A percentile compares a stretch with the other conserved stretches of the same genome.
These are phyloP conservation scores for Oryza australiensis DNA, from an alignment of 176 grass and related monocot species.

Conservation along the genomic window DNA sequence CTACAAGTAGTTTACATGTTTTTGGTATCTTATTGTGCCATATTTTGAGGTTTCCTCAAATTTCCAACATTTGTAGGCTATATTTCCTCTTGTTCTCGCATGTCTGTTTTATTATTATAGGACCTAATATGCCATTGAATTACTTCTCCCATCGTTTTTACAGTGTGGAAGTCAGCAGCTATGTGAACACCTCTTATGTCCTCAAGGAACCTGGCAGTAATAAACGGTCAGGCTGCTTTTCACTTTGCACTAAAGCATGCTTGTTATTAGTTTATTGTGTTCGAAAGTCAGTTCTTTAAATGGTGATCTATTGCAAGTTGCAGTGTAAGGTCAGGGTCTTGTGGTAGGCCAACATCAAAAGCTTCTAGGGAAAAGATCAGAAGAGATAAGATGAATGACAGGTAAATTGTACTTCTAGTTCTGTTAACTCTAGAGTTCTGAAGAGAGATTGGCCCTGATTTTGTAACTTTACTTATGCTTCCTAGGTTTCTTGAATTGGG, in stretches of 20 bases:
- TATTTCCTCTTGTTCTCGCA: neutral
- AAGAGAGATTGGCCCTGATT: neutral
- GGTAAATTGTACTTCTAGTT: constrained; percentile 36
- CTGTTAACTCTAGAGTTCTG: neutral
- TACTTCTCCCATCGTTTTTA: neutral
- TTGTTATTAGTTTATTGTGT: neutral
- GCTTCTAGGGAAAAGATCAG: constrained; percentile 70
- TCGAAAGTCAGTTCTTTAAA: constrained; percentile 17
- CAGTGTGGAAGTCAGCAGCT: constrained; percentile 59
- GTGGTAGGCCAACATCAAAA: constrained; percentile 56
- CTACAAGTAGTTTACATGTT: neutral
- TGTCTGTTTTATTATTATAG: neutral
- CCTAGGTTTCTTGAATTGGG: constrained; percentile 73
- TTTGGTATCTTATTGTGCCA: neutral
- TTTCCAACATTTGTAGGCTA: neutral
- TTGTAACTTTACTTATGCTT: constrained; percentile 14
- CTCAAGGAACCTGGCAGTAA: constrained; percentile 54
- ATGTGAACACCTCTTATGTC: constrained; percentile 37
- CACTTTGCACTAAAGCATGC: neutral
- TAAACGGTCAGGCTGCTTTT: constrained; percentile 53
- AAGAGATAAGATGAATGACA: constrained; percentile 73
- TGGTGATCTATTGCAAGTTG: constrained; percentile 18
- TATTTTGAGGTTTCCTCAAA: neutral
- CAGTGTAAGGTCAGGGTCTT: constrained; percentile 60
- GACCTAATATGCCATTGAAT: neutral